Evolutionary conservation across 192 early-diverging fungal genomes (phyloP), one percentile per base, ranked within the genome.

Genomic region (Podila epigama): DNA sequence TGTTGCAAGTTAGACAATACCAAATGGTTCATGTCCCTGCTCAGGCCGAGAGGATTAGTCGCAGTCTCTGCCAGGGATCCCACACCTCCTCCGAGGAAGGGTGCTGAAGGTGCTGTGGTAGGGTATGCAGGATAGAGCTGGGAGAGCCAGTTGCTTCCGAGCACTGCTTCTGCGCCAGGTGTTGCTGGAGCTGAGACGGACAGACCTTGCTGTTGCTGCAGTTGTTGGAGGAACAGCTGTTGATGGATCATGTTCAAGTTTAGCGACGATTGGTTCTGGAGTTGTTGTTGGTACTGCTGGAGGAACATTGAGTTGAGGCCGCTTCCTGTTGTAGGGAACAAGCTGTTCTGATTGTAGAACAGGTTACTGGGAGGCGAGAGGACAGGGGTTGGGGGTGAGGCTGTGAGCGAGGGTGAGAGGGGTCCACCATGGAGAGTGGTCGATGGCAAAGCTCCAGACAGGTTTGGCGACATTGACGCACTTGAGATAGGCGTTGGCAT

Each of bases 231-330:
- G 29, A 54, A 27, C 6, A 18, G 16, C 37, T 55, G 63, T 5
- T 51, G 36, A 35, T 27, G n/a, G 13, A 44, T 62, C 27, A 62
- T 15, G 35, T 55, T 56, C n/a, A 51, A 29, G 9, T 53, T 55
- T 16, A 35, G 29, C 10, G 71, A 37, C 1, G 42, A 35, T 27
- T 77, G 72, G 16, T 51, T 58, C 39, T 77, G 72, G 22, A 77
- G 34, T 4, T 68, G 72, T 29, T 77, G 72, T 10, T 68, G 72
- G 40, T 77, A 77, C 52, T 75, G 72, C 18, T 77, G 72, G 6
- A 77, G 11, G 15, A 77, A 52, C 25, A 77, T 22, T 10, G 72
- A 60, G 54, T 50, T 68, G 42, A 77, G 16, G 13, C 61, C 48
- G 1, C n/a, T n/a, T n/a, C n/a, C n/a, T n/a, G n/a, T n/a, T n/a